Evolutionary conservation across 441 rosid species (phyloP).

Genomic region (Lepidium campestre): DNA sequence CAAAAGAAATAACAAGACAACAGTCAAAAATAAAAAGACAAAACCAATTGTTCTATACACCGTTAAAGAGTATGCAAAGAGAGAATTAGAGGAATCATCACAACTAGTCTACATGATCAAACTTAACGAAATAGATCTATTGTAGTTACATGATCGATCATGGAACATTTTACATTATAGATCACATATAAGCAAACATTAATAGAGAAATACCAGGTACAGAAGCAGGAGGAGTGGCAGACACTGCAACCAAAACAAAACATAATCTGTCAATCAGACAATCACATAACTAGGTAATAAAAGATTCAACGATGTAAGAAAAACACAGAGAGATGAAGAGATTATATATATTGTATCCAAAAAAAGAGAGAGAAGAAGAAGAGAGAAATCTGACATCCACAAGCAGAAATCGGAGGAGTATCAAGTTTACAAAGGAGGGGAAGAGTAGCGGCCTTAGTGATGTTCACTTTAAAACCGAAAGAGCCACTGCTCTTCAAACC

Average conservation of each 20-base stretch:
- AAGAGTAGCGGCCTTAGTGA: constrained; percentile 61
- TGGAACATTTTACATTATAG: neutral
- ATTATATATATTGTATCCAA: neutral
- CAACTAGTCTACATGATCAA: neutral
- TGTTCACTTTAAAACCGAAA: constrained; percentile 51
- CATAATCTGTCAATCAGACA: neutral
- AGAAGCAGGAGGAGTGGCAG: neutral
- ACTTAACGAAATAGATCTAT: neutral
- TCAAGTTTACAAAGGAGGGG: constrained; percentile 68
- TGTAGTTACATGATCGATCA: neutral
- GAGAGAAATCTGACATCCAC: constrained; percentile 47
- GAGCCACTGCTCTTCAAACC: constrained; percentile 61
- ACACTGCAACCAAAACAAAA: neutral
- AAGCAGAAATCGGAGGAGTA: constrained; percentile 42
- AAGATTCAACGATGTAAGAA: neutral
- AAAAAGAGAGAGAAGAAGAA: neutral
- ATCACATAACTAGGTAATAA: neutral
- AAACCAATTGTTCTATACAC: neutral
- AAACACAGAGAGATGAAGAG: neutral
- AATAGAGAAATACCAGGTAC: neutral
- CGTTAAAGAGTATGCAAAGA: neutral
- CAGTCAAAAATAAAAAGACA: neutral
- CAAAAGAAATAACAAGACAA: neutral
- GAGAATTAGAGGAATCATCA: neutral
- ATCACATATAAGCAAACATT: neutral